Percentiles rank a stretch among this genome's conserved stretches.
Evolutionary conservation across 176 grass and related monocot species (phyloP).

Genomic region (Secale cereale): DNA sequence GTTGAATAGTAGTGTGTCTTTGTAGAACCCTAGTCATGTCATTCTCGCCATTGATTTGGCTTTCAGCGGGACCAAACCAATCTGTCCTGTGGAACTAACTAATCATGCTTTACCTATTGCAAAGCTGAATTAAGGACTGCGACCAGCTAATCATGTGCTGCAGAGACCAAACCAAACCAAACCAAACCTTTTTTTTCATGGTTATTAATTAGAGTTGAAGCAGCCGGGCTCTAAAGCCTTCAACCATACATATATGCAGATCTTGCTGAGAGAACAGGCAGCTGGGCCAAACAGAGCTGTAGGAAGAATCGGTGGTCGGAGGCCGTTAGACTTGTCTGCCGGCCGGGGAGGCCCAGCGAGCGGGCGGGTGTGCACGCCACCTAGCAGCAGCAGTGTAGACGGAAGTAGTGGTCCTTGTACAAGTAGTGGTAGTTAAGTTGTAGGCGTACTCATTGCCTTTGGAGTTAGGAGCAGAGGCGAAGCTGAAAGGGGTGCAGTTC

Average conservation of each 20-base stretch:
- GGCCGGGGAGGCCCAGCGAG: neutral
- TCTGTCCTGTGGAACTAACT: neutral
- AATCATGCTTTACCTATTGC: neutral
- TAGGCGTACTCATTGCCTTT: neutral
- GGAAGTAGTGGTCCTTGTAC: neutral
- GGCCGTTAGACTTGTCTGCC: conserved; percentile 13
- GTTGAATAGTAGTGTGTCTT: neutral
- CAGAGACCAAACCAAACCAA: neutral
- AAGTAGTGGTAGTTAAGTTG: neutral
- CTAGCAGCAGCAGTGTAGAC: neutral
- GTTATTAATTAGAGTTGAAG: neutral
- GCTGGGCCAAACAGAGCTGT: neutral
- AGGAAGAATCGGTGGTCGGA: neutral
- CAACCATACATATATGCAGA: neutral
- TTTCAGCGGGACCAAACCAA: neutral
- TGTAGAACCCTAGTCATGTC: neutral
- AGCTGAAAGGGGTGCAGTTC: neutral
- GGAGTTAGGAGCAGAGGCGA: neutral
- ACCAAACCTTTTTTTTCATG: neutral
- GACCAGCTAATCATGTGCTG: neutral
- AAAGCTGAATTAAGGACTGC: neutral
- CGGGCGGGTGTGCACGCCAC: conserved; percentile 1
- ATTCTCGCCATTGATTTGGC: neutral
- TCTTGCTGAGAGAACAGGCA: neutral
- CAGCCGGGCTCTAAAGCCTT: no score